These are phyloP conservation scores for Ophiostoma sp. DNA, from an alignment of 2,329 filamentous ascomycete genomes.

Conservation along the genomic window DNA sequence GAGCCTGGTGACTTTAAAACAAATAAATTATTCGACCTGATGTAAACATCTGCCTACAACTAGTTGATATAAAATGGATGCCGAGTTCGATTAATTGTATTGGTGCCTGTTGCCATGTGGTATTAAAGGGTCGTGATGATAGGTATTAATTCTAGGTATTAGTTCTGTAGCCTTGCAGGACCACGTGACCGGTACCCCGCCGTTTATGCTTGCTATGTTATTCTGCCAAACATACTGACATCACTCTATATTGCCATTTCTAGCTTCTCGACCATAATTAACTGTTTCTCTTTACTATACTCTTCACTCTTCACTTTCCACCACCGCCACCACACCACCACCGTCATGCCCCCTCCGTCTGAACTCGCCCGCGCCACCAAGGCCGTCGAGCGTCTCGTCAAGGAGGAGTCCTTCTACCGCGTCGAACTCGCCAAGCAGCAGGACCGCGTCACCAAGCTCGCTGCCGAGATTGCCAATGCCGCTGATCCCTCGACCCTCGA, in stretches of 20 bases:
- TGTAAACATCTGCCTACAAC: background rate
- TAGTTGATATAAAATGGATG: too few relatives aligned
- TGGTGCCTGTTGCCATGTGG: background rate
- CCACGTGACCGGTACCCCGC: constrained; percentile 3
- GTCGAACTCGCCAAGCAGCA: constrained; percentile 75
- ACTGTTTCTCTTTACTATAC: too few relatives aligned
- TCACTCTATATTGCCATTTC: background rate
- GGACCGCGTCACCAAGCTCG: constrained; percentile 62
- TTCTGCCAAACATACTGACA: background rate
- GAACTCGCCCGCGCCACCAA: constrained; percentile 74
- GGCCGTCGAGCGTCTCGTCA: constrained; percentile 76
- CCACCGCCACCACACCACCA: background rate
- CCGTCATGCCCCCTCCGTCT: constrained; percentile 67
- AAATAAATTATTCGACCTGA: background rate
- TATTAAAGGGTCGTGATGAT: too few relatives aligned
- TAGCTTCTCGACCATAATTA: background rate
- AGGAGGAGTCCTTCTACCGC: constrained; percentile 87
- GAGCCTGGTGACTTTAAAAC: background rate
- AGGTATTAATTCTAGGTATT: too few relatives aligned
- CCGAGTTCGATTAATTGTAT: background rate
- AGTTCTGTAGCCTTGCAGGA: background rate
- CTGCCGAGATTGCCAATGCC: constrained; percentile 49
- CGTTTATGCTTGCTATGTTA: background rate
- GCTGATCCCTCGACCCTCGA: constrained; percentile 49
- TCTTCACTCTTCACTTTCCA: background rate